Base-by-base conservation (phyloP, 805 yeast species). In the Saccharomycopsis fermentans region DNA sequence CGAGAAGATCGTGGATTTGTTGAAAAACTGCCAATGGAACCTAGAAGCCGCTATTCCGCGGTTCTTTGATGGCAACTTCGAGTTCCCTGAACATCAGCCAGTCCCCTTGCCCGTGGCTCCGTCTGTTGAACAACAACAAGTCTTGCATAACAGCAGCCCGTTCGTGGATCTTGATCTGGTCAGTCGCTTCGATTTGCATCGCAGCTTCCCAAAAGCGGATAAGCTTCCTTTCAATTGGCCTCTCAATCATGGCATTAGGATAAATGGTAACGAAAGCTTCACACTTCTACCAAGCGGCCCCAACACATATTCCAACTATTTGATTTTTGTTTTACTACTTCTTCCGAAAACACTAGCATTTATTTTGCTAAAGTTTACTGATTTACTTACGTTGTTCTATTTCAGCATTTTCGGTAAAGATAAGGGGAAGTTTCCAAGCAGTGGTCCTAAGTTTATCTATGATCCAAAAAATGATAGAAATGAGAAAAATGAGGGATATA, bases 311-410 rank as follows among this genome's bases (percentile, higher is more conserved):
- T 64, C 35, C 24, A 61, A 24, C 55, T 60, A 16, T 63, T 65
- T 50, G 53, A 50, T 84, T 64, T 72, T 83, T 55, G 66, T 84
- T 1, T 63, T 86, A 1, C 68, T 84, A 67, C 61, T 84, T 6
- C 68, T 86, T 11, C 91, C 90, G 12, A 77, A 74, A 58, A 63
- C 82, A 1, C 54, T 81, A 8, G 70, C 80, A 54, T 71, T 73
- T 9, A 56, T 80, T 8, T 65, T 80, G 1, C 65, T 74, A 11
- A 74, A 81, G 1, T 57, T 77, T 4, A 68, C 69, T n/a, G 69
- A 63, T 14, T 2, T 75, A 0, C 56, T 76, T 16, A 70, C 70
- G 2, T 65, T 67, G n/a, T 34, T 72, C 1, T 71, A 74, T 55
- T 47, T 21, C 27, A 51, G 16, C 27, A 11, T 60, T 3, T 43